Evolutionary conservation across 2,329 filamentous ascomycete species (phyloP).

Genomic region (Aspergillus fructus): DNA sequence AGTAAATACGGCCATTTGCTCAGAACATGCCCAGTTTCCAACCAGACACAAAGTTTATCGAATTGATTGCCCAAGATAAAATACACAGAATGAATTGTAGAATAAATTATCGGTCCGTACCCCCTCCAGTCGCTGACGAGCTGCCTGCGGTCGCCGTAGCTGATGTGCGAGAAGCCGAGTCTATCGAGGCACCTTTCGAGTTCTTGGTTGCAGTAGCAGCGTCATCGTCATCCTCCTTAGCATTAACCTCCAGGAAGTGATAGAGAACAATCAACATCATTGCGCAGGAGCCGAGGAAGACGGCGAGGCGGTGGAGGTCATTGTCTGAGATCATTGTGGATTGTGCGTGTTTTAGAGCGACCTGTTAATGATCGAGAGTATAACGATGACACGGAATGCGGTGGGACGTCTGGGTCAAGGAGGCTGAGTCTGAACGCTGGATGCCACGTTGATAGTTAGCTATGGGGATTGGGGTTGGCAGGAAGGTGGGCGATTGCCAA

Average conservation of each 20-base stretch:
- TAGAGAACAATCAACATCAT: constrained; percentile 94
- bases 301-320: constrained; percentile 85
- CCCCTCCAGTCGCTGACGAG: constrained; percentile 14
- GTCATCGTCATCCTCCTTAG: constrained; percentile 52
- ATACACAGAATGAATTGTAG: background rate
- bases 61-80: background rate
- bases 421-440: background rate
- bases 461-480: background rate
- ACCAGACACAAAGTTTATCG: background rate
- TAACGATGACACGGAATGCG: background rate
- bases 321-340: constrained; percentile 88
- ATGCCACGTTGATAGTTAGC: constrained; percentile 14
- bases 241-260: constrained; percentile 94
- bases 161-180: constrained; percentile 5
- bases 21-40: background rate
- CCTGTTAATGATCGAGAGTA: background rate
- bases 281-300: constrained; percentile 84
- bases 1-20: background rate
- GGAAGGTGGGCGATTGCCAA: background rate
- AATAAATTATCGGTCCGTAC: constrained; percentile 16
- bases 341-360: background rate
- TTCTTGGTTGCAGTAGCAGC: constrained; percentile 15
- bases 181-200: constrained; percentile 5
- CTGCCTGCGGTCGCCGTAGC: constrained; percentile 15
- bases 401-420: background rate